Conservation (phyloP, 2,329 filamentous ascomycete species). For the Herpotrichia juniperi region DNA sequence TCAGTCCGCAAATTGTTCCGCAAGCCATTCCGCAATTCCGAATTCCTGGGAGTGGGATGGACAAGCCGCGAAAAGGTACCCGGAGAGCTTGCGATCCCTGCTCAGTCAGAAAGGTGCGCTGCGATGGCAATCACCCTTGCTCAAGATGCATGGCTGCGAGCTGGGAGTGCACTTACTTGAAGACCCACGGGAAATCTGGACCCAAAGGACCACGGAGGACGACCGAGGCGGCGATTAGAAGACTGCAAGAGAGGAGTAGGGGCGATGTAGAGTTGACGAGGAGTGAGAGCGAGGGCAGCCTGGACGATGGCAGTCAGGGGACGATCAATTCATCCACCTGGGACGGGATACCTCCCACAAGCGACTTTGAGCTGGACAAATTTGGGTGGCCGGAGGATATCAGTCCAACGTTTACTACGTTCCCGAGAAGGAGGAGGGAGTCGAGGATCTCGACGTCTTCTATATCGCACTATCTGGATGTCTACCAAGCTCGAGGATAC, state of each 20-base stretch:
- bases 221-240: slow-evolving; percentile 41
- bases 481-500: slow-evolving; percentile 38
- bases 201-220: slow-evolving; percentile 43
- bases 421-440: slow-evolving; percentile 16
- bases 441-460: slow-evolving; percentile 39
- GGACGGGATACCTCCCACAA: slow-evolving; percentile 28
- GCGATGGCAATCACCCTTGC: slow-evolving; percentile 42
- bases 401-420: slow-evolving; percentile 16
- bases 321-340: slow-evolving; percentile 32
- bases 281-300: slow-evolving; percentile 41
- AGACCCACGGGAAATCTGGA: slow-evolving; percentile 43
- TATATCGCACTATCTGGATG: slow-evolving; percentile 40
- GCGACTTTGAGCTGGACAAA: slow-evolving; percentile 23
- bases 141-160: slow-evolving; percentile 38
- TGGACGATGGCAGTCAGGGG: slow-evolving; percentile 36
- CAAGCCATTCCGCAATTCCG: neutral
- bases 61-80: slow-evolving; percentile 41
- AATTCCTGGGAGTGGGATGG: too few species aligned
- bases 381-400: slow-evolving; percentile 33
- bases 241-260: slow-evolving; percentile 39
- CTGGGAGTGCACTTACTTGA: slow-evolving; percentile 46
- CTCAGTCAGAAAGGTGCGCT: slow-evolving; percentile 42
- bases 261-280: slow-evolving; percentile 24
- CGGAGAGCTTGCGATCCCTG: slow-evolving; percentile 44
- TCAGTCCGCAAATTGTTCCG: slow-evolving; percentile 4